Evolutionary conservation across 1,284 basidiomycete genomes (phyloP), one percentile per base, ranked within the genome.

Genomic region (Vanrija pseudolonga): DNA sequence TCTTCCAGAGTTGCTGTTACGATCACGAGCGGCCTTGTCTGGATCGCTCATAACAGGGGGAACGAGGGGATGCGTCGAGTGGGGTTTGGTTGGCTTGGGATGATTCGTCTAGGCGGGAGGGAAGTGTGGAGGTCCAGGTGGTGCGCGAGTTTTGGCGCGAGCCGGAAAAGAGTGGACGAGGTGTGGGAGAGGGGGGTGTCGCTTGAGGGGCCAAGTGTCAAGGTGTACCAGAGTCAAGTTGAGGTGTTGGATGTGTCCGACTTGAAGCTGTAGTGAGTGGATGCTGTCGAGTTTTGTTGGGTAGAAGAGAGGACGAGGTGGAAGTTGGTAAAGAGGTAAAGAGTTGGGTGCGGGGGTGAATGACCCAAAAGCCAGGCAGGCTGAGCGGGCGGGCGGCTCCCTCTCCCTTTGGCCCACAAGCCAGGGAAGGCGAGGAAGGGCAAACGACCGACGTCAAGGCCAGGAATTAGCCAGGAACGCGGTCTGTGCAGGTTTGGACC

Each of bases 1-100:
- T 45, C 47, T 37, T n/a, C 32, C 24, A 28, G 32, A 32, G 42
- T 19, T 40, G 47, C 43, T n/a, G 32, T 32, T 32, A 32, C 52
- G 52, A 32, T 54, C 47, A 22, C 52, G 41, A 28, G 47, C 43
- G 20, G 47, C 37, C 43, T 49, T 54, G 47, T 49, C 52, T 46
- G 49, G 52, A 37, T 54, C 52, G 26, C 43, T 45, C 41, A 32
- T 32, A 32, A 32, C 32, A 32, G 32, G 40, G 18, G 40, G 40
- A 11, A 26, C 7, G 15, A 6, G n/a, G 39, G 39, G 39, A n/a
- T n/a, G 7, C 14, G 39, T 20, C 39, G 7, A 40, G 9, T 32
- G 32, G 32, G 24, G 24, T n/a, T n/a, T 18, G 18, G n/a, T 18
- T 41, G 40, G n/a, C 9, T 18, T 41, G 40, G n/a, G n/a, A 11